phyloP scores from a whole-genome alignment of 495 filamentous ascomycete genomes.

The Hyaloscypha bicolor region DNA sequence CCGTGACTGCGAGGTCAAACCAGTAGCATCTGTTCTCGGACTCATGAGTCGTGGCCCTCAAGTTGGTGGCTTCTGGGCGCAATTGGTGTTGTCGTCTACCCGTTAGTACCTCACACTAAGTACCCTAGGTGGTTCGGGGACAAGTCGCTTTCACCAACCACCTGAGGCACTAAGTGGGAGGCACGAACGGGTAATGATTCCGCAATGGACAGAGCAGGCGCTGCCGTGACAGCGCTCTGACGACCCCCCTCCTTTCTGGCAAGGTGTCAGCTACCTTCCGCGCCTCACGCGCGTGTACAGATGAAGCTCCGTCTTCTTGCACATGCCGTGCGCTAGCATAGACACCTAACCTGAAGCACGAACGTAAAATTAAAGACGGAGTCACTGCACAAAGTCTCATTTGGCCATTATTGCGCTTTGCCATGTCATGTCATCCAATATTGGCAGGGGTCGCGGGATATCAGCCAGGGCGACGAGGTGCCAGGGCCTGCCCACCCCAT shows the following conservation, averaged over 20 bases:
- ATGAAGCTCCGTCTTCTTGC: neutral
- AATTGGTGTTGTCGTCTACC: neutral
- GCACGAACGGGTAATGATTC: neutral
- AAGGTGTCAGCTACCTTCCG: neutral
- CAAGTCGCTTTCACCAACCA: too few species aligned
- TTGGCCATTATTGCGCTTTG: neutral
- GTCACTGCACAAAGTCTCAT: neutral
- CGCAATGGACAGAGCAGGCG: neutral
- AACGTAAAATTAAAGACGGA: slow-evolving; percentile 3
- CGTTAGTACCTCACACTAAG: too few species aligned
- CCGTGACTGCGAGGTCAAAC: neutral
- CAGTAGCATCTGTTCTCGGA: neutral
- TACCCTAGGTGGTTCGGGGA: too few species aligned
- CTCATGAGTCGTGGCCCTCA: neutral
- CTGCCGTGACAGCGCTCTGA: neutral
- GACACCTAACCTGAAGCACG: slow-evolving; percentile 2
- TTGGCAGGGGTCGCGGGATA: slow-evolving; percentile 11
- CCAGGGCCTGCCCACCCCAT: neutral
- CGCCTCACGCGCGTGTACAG: neutral
- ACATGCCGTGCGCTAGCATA: slow-evolving; percentile 1
- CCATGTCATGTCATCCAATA: slow-evolving; percentile 10
- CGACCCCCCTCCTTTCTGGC: neutral
- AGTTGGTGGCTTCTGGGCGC: neutral
- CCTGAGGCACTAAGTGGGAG: too few species aligned
- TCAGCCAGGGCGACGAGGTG: neutral